Evolutionary conservation across 2,329 filamentous ascomycete genomes (phyloP).

Genomic region (Diplodia intermedia): DNA sequence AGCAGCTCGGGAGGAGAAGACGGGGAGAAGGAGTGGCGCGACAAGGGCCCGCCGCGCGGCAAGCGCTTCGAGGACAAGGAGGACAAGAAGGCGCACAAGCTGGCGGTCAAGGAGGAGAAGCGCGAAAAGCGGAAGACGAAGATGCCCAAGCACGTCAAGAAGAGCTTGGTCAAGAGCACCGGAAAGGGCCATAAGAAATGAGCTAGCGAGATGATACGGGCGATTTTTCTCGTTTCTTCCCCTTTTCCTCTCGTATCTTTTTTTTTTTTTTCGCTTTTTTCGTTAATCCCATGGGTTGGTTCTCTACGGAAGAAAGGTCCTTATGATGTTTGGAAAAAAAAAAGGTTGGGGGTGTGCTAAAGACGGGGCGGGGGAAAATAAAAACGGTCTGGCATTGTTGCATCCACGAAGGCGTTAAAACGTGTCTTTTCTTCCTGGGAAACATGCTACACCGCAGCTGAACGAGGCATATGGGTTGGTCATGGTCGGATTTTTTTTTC

Average conservation of each 20-base stretch:
- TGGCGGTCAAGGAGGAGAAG: constrained; percentile 92
- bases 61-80: constrained; percentile 86
- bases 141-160: constrained; percentile 96
- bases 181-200: constrained; percentile 26
- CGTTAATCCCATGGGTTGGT: not conserved
- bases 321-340: too few species aligned
- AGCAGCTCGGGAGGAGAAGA: constrained; percentile 36
- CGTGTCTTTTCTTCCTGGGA: not conserved
- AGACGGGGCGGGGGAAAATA: not conserved
- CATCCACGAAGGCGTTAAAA: constrained; percentile 10
- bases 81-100: constrained; percentile 86
- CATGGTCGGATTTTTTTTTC: not conserved
- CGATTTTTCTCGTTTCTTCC: too few species aligned
- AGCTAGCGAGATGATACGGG: not conserved
- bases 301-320: not conserved
- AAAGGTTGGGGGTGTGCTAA: not conserved
- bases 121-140: constrained; percentile 91
- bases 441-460: not conserved
- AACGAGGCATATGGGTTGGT: not conserved
- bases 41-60: constrained; percentile 44
- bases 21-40: constrained; percentile 38
- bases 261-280: not conserved
- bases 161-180: constrained; percentile 71
- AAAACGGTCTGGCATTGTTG: not conserved
- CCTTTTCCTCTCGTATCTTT: not conserved